These are phyloP conservation scores for Rhizopogon roseolus DNA, from an alignment of 768 basidiomycete species.

Conservation along the genomic window DNA sequence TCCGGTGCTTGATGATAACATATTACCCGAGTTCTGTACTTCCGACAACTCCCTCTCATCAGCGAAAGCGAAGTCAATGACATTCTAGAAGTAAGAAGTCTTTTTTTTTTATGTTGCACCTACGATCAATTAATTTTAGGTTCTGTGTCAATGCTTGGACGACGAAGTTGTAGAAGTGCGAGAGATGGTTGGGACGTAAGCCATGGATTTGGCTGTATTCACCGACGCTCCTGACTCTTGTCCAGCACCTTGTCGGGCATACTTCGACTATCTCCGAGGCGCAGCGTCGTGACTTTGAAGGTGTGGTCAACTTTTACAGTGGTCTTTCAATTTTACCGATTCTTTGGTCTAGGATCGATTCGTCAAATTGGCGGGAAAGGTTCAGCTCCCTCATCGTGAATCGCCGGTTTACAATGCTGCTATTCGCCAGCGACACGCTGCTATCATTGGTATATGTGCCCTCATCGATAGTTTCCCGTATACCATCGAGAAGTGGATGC, in stretches of 20 bases:
- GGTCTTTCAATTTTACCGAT: background rate
- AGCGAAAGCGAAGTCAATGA: slow-evolving; percentile 69
- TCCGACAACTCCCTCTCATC: slow-evolving; percentile 82
- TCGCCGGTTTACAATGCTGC: slow-evolving; percentile 64
- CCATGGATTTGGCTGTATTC: slow-evolving; percentile 11
- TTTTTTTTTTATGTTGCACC: background rate
- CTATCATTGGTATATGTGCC: slow-evolving; percentile 84
- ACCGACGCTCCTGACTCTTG: slow-evolving; percentile 14
- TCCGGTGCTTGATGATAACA: background rate
- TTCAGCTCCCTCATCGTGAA: slow-evolving; percentile 59
- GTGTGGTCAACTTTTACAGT: slow-evolving; percentile 29
- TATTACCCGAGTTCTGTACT: slow-evolving; percentile 63
- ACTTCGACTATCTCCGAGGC: slow-evolving; percentile 72
- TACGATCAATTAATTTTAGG: slow-evolving; percentile 34
- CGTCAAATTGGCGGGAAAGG: slow-evolving; percentile 64
- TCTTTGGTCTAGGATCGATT: slow-evolving; percentile 59
- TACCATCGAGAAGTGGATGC: slow-evolving; percentile 89
- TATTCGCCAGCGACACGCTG: slow-evolving; percentile 79
- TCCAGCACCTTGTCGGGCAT: slow-evolving; percentile 76
- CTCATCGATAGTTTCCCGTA: slow-evolving; percentile 93
- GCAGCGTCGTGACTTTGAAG: slow-evolving; percentile 72
- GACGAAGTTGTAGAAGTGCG: slow-evolving; percentile 89
- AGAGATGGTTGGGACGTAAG: slow-evolving; percentile 83
- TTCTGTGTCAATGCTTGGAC: slow-evolving; percentile 74
- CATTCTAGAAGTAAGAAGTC: slow-evolving; percentile 64